These are phyloP conservation scores for Aureobasidium musti DNA, from an alignment of 2,329 filamentous ascomycete genomes.

Conservation along the genomic window DNA sequence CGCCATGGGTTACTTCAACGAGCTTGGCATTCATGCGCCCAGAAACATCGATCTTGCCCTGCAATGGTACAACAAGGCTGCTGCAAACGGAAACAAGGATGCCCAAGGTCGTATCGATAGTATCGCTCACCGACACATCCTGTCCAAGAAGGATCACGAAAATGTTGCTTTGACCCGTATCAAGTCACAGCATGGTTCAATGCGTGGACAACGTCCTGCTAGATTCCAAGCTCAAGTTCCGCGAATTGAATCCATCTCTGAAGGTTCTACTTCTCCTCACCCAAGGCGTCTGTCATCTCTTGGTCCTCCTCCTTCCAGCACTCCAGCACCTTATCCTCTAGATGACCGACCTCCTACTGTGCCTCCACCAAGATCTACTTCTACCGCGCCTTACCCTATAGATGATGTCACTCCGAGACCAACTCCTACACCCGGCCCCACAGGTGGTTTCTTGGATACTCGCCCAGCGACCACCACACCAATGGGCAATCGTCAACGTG, in stretches of 20 bases:
- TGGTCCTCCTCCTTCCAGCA: constrained; percentile 29
- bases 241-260: constrained; percentile 45
- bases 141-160: constrained; percentile 91
- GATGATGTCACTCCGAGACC: constrained; percentile 59
- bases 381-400: constrained; percentile 69
- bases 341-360: constrained; percentile 55
- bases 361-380: constrained; percentile 52
- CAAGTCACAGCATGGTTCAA: constrained; percentile 59
- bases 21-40: constrained; percentile 91
- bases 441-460: constrained; percentile 40
- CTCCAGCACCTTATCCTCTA: constrained; percentile 40
- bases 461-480: constrained; percentile 52
- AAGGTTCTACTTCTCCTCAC: constrained; percentile 47
- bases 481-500: constrained; percentile 51
- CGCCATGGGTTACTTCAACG: constrained; percentile 94
- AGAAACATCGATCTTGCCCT: constrained; percentile 79
- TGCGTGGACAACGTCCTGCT: constrained; percentile 51
- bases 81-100: constrained; percentile 89
- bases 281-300: constrained; percentile 34
- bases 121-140: constrained; percentile 70
- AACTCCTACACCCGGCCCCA: not conserved
- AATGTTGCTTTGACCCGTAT: constrained; percentile 86
- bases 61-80: constrained; percentile 87
- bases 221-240: constrained; percentile 44
- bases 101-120: constrained; percentile 79